Evolutionary conservation across 2,329 filamentous ascomycete genomes (phyloP), one percentile per base, ranked within the genome.

Genomic region (Fonsecaea nubica): DNA sequence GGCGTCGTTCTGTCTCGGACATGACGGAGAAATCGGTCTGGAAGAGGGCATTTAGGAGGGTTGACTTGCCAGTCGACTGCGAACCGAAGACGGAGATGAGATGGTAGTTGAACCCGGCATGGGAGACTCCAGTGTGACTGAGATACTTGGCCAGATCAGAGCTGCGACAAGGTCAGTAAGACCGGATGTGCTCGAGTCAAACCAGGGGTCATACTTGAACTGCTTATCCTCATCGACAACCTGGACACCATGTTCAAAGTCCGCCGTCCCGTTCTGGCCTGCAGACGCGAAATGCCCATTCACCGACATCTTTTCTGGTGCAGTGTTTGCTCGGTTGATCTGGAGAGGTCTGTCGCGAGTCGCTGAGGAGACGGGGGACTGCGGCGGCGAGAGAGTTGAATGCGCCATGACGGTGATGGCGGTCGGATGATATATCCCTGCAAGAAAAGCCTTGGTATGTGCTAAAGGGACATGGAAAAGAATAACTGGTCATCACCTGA

Each of bases 31-130:
- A 99, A 64, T 93, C 86, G 72, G 95, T 99, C 70, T 92, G 92
- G 78, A 99, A 99, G 64, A 99, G 89, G 80, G 94, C 86, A 83
- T 99, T 99, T 71, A 99, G 88, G 54, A 99, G 86, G 5, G 95
- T 99, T 54, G 95, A 98, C 83, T 99, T 99, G 73, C 95, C 95
- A 40, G 95, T 99, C 25, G 95, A 98, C 84, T 99, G 95, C 65
- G 94, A 98, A 52, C 95, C 95, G 79, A 99, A 99, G 75, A 99
- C 95, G 75, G 94, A 97, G 77, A 99, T 97, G 76, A 99, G 88
- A 80, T 99, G 95, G 82, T 99, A 99, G 83, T 98, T 97, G 87
- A 99, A 99, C 76, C 95, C 95, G 70, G 93, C 89, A 68, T 92
- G 89, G 73, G 92, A 91, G 73, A 97, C 89, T 75, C 91, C 85